Base-by-base conservation (phyloP, 371 early-diverging fungal species). In the Actinomortierella ambigua region DNA sequence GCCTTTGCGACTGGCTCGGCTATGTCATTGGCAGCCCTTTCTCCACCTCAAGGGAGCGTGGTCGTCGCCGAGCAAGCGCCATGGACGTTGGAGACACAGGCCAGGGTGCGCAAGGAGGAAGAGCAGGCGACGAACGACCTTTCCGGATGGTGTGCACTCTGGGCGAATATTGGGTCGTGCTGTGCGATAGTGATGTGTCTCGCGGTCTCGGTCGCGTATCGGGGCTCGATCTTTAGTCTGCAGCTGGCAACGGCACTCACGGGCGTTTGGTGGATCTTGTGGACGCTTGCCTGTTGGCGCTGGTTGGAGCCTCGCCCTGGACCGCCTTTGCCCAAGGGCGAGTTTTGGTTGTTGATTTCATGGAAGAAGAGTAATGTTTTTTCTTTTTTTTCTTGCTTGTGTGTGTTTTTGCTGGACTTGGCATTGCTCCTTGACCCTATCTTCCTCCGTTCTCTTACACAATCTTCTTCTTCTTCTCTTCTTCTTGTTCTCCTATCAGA, bases 271-370 rank as follows among this genome's bases (percentile, higher is more conserved):
- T 83, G 82, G 82, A 43, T 77, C 2, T 61, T 79, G 8, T 59
- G 77, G 54, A 60, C 79, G 28, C 59, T 70, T 14, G 61, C 65
- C 0, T 50, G 77, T 15, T 50, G 68, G 53, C 64, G 66, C 14
- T 79, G 69, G 69, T 59, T 87, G n/a, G 75, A 76, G 41, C 75
- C 77, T 8, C 76, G 87, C 0, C 83, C 85, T 1, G 86, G 88
- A 2, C 85, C 86, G 1, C 87, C 87, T 4, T 56, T 90, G 20
- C 90, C 90, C 2, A 59, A 62, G 22, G 81, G 79, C 24, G 65
- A 61, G 20, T 84, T 77, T 56, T 79, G 71, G 54, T 47, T 83
- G 27, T 47, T 61, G 1, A 85, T 71, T 52, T 80, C 82, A 5
- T 79, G 78, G 78, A 76, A 76, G 39, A 61, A 71, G 27, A 71